Conservation (phyloP, 495 filamentous ascomycete genomes). For the Penicillium steckii region DNA sequence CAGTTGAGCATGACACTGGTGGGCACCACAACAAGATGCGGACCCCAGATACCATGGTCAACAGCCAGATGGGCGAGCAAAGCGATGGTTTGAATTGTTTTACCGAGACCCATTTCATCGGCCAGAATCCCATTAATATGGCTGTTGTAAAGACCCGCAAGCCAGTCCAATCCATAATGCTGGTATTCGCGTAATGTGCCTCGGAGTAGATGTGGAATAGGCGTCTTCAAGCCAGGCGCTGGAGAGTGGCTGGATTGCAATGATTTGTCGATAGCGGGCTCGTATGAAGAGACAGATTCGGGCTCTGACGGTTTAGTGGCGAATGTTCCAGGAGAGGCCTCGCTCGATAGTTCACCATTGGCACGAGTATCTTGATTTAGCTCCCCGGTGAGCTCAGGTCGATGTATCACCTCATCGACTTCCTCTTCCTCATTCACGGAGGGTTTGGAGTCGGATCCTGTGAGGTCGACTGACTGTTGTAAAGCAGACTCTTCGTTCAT, state of each 20-base stretch:
- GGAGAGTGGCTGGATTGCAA: slow-evolving; percentile 32
- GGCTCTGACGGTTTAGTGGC: slow-evolving; percentile 67
- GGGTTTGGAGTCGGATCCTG: slow-evolving; percentile 6
- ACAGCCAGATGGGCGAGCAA: slow-evolving; percentile 91
- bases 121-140: slow-evolving; percentile 97
- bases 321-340: slow-evolving; percentile 58
- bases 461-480: slow-evolving; percentile 9
- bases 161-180: slow-evolving; percentile 94
- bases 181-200: slow-evolving; percentile 96
- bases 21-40: slow-evolving; percentile 93
- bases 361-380: slow-evolving; percentile 19
- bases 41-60: slow-evolving; percentile 89
- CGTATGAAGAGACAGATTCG: slow-evolving; percentile 63
- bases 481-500: slow-evolving; percentile 10
- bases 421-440: neutral
- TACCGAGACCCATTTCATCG: slow-evolving; percentile 98
- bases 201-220: slow-evolving; percentile 83
- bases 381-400: slow-evolving; percentile 14
- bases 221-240: slow-evolving; percentile 57
- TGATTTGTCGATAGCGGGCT: slow-evolving; percentile 39
- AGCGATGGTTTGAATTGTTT: slow-evolving; percentile 98
- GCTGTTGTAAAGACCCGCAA: slow-evolving; percentile 87
- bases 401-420: slow-evolving; percentile 5
- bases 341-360: slow-evolving; percentile 39
- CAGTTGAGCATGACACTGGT: slow-evolving; percentile 99